Percentiles rank a stretch among this genome's conserved stretches.
Evolutionary conservation across 2,329 filamentous ascomycete genomes (phyloP).

Genomic region (Bipolaris oryzae): DNA sequence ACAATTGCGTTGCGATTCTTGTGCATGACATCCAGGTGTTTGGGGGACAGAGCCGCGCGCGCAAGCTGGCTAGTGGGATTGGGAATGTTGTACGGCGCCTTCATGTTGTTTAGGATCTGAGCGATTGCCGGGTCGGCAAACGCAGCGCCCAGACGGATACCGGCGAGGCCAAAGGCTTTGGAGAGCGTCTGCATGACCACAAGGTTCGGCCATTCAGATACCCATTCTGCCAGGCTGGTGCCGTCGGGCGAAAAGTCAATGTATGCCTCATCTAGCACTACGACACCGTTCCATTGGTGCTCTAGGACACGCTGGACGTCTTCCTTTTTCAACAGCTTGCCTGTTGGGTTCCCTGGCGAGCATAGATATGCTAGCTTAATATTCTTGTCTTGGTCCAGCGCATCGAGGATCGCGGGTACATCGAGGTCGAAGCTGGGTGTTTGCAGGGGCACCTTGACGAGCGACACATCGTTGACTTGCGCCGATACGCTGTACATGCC

Average conservation of each 20-base stretch:
- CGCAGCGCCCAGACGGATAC: conserved; percentile 85
- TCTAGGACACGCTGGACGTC: conserved; percentile 76
- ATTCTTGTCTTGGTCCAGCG: conserved; percentile 65
- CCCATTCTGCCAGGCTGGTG: conserved; percentile 87
- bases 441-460: conserved; percentile 85
- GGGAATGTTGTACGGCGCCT: conserved; percentile 95
- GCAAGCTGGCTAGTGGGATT: conserved; percentile 86
- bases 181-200: conserved; percentile 99
- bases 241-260: conserved; percentile 86
- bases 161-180: conserved; percentile 95
- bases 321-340: conserved; percentile 74
- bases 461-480: conserved; percentile 86
- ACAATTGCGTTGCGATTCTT: conserved; percentile 72
- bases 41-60: conserved; percentile 68
- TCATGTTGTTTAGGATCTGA: conserved; percentile 82
- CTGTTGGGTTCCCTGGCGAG: conserved; percentile 94
- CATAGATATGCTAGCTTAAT: conserved; percentile 94
- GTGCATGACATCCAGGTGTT: conserved; percentile 75
- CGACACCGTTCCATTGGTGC: conserved; percentile 94
- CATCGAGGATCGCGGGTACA: conserved; percentile 71
- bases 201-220: conserved; percentile 89
- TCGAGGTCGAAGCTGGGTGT: conserved; percentile 73
- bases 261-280: conserved; percentile 95
- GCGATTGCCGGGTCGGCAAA: conserved; percentile 80
- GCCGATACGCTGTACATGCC: conserved; percentile 98